These are phyloP conservation scores for Cryptosporidium canis DNA, from an alignment of 169 alveolate species.

Conservation along the genomic window DNA sequence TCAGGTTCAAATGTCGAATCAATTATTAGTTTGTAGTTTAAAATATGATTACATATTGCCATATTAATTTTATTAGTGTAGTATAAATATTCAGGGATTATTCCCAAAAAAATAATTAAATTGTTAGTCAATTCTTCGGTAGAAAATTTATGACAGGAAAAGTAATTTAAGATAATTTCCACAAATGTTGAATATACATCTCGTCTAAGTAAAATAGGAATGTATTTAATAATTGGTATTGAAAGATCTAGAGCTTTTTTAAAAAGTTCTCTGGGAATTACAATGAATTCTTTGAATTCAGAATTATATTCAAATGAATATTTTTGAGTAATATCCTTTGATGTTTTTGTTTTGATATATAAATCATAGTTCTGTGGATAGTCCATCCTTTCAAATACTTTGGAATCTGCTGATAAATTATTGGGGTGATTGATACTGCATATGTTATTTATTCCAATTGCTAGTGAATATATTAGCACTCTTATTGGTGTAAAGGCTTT, in stretches of 20 bases:
- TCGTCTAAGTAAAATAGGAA: conserved; percentile 18
- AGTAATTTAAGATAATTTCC: neutral
- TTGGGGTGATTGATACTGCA: neutral
- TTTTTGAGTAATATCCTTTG: conserved; percentile 11
- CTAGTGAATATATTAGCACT: conserved; percentile 33
- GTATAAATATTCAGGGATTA: conserved; percentile 47
- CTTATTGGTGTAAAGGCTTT: conserved; percentile 49
- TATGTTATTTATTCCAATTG: conserved; percentile 14
- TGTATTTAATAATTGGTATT: conserved; percentile 17
- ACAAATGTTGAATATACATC: conserved; percentile 4
- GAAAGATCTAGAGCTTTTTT: conserved; percentile 31
- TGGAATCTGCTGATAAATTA: neutral
- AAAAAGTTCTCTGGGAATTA: conserved; percentile 8
- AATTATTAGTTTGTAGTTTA: neutral
- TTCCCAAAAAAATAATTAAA: conserved; percentile 29
- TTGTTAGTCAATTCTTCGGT: neutral
- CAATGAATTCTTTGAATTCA: neutral
- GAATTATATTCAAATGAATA: conserved; percentile 6
- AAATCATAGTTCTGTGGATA: neutral
- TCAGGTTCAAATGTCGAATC: neutral
- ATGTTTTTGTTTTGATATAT: neutral
- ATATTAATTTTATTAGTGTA: neutral
- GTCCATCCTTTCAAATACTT: neutral
- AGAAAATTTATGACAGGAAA: neutral
- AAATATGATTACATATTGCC: neutral